Percentiles rank a stretch among this genome's conserved stretches.
Conservation (phyloP, 768 basidiomycete species). For the Calocybe indica region DNA sequence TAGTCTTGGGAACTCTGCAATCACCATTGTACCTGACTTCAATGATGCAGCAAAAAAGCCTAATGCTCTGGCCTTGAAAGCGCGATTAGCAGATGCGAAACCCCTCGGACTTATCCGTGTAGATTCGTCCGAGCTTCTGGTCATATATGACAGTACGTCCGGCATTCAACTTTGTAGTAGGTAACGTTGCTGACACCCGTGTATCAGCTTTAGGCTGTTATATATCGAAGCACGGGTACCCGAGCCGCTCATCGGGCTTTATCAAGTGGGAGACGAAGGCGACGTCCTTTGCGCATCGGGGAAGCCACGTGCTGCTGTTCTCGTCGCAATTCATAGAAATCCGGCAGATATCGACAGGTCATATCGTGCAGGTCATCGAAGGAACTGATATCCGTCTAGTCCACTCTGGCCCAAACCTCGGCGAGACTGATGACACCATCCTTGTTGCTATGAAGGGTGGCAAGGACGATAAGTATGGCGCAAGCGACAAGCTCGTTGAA, state of each 20-base stretch:
- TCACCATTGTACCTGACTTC: constrained; percentile 58
- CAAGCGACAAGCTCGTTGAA: constrained; percentile 61
- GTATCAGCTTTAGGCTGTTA: constrained; percentile 67
- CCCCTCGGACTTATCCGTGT: constrained; percentile 64
- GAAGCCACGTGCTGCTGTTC: constrained; percentile 64
- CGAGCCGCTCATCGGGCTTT: constrained; percentile 53
- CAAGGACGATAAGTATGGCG: constrained; percentile 49
- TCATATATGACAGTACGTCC: constrained; percentile 68
- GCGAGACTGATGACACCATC: constrained; percentile 38
- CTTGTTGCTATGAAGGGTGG: constrained; percentile 60
- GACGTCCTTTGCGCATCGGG: constrained; percentile 52
- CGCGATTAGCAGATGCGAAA: constrained; percentile 48
- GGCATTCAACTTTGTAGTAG: neutral
- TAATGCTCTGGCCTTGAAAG: constrained; percentile 48
- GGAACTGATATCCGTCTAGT: constrained; percentile 64
- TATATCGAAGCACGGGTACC: constrained; percentile 63
- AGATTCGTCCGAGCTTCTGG: constrained; percentile 50
- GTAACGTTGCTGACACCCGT: constrained; percentile 1
- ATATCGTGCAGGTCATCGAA: constrained; percentile 81
- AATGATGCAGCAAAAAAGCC: constrained; percentile 29
- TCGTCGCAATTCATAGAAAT: constrained; percentile 74
- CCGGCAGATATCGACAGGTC: constrained; percentile 54
- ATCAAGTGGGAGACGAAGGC: constrained; percentile 79
- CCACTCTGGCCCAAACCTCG: constrained; percentile 32
- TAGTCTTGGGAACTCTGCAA: constrained; percentile 35